These are phyloP conservation scores for Calonectria henricotiae DNA, from an alignment of 2,329 filamentous ascomycete genomes.

Conservation along the genomic window DNA sequence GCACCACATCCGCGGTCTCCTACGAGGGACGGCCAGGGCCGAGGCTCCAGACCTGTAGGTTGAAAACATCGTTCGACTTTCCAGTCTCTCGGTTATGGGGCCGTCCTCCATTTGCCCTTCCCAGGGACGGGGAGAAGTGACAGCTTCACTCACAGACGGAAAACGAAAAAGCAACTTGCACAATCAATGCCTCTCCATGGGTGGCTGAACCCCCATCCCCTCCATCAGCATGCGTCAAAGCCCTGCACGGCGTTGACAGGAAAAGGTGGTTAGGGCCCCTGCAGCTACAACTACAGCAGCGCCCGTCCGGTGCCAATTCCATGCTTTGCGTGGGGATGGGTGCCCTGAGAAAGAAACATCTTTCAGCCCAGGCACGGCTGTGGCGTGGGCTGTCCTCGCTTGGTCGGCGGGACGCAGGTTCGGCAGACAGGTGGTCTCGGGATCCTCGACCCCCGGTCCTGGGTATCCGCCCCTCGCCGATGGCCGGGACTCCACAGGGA, in stretches of 20 bases:
- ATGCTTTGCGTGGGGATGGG: conserved; percentile 38
- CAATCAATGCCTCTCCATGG: conserved; percentile 28
- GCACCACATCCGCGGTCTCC: conserved; percentile 31
- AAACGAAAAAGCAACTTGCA: conserved; percentile 37
- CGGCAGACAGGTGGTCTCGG: conserved; percentile 36
- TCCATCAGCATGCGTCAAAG: conserved; percentile 37
- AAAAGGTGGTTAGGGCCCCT: conserved; percentile 38
- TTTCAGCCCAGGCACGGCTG: conserved; percentile 30
- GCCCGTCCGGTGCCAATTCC: conserved; percentile 22
- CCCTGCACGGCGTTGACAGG: conserved; percentile 1
- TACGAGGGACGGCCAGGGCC: conserved; percentile 30
- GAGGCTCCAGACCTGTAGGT: conserved; percentile 39
- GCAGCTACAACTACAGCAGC: not conserved
- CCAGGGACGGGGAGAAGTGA: conserved; percentile 48
- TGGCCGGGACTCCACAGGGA: conserved; percentile 34
- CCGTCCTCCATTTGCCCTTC: not conserved
- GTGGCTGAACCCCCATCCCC: conserved; percentile 30
- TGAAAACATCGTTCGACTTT: conserved; percentile 46
- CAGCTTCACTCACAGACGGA: conserved; percentile 39
- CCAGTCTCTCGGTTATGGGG: conserved; percentile 20
- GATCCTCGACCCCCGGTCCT: conserved; percentile 36
- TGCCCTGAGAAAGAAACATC: conserved; percentile 31
- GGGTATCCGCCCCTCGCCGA: conserved; percentile 43
- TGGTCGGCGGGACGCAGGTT: conserved; percentile 25
- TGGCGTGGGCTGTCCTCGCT: conserved; percentile 24